Evolutionary conservation across 306 rosid species (phyloP).

Genomic region (Quercus berberidifolia): DNA sequence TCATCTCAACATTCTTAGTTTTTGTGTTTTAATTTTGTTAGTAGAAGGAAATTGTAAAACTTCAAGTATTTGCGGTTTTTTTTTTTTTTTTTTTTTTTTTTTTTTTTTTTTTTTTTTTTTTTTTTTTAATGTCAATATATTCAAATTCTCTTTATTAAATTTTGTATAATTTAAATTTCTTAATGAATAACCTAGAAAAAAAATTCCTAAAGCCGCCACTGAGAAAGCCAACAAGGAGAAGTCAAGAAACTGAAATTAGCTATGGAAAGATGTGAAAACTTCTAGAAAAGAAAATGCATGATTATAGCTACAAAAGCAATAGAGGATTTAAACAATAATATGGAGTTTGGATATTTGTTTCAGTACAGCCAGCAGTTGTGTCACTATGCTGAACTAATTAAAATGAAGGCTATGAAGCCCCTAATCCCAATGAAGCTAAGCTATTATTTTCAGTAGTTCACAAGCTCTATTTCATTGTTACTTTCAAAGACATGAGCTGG

Average conservation of each 20-base stretch:
- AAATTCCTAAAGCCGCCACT: no score
- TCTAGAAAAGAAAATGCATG: neutral
- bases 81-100: no score
- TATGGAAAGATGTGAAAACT: neutral
- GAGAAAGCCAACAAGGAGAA: neutral
- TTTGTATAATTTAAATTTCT: no score
- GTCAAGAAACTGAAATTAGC: neutral
- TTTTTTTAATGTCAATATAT: no score
- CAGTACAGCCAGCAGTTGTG: neutral
- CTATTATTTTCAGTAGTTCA: neutral
- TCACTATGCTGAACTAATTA: neutral
- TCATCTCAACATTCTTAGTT: no score
- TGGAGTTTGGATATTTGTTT: neutral
- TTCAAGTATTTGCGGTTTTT: no score
- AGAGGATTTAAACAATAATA: neutral
- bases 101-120: no score
- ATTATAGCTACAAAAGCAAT: neutral
- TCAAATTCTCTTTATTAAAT: no score
- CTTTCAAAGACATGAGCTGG: conserved; percentile 1
- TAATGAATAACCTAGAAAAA: no score
- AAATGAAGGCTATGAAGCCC: neutral
- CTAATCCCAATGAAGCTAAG: neutral
- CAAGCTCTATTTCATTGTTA: neutral
- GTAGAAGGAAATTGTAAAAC: no score
- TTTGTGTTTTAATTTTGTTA: no score